Percentiles rank a stretch among this genome's conserved stretches.
phyloP scores from a whole-genome alignment of 768 basidiomycete genomes.

The Serpula lacrymans region DNA sequence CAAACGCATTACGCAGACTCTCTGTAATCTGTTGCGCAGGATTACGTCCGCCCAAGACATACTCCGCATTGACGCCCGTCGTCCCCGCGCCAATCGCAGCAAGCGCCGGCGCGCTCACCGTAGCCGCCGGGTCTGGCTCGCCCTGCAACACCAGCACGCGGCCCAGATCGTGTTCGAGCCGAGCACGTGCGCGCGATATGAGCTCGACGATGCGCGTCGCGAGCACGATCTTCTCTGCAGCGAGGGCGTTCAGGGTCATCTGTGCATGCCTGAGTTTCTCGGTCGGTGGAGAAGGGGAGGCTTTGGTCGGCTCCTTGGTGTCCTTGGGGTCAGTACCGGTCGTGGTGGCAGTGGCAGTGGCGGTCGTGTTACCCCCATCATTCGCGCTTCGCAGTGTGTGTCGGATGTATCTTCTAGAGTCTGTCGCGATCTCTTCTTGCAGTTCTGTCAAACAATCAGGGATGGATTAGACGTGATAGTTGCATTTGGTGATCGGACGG shows the following conservation, averaged over 20 bases:
- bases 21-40: slow-evolving; percentile 39
- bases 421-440: slow-evolving; percentile 41
- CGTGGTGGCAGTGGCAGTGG: slow-evolving; percentile 11
- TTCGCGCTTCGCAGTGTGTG: slow-evolving; percentile 40
- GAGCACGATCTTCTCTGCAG: slow-evolving; percentile 41
- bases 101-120: slow-evolving; percentile 21
- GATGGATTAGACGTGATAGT: background rate
- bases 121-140: slow-evolving; percentile 34
- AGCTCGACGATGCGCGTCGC: slow-evolving; percentile 40
- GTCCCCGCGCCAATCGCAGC: slow-evolving; percentile 12
- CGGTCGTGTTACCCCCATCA: slow-evolving; percentile 8
- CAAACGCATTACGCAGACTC: slow-evolving; percentile 34
- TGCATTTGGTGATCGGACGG: background rate
- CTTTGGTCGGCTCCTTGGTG: slow-evolving; percentile 34
- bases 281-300: slow-evolving; percentile 20
- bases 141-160: slow-evolving; percentile 43
- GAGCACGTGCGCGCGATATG: slow-evolving; percentile 42
- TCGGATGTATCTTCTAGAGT: slow-evolving; percentile 41
- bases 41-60: slow-evolving; percentile 33
- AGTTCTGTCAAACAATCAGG: slow-evolving; percentile 28
- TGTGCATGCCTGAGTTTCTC: slow-evolving; percentile 29
- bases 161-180: slow-evolving; percentile 45
- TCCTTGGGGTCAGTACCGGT: slow-evolving; percentile 17
- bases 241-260: slow-evolving; percentile 27
- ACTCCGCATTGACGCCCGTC: slow-evolving; percentile 17